Evolutionary conservation across 768 basidiomycete genomes (phyloP).

Genomic region (Suillus subaureus): DNA sequence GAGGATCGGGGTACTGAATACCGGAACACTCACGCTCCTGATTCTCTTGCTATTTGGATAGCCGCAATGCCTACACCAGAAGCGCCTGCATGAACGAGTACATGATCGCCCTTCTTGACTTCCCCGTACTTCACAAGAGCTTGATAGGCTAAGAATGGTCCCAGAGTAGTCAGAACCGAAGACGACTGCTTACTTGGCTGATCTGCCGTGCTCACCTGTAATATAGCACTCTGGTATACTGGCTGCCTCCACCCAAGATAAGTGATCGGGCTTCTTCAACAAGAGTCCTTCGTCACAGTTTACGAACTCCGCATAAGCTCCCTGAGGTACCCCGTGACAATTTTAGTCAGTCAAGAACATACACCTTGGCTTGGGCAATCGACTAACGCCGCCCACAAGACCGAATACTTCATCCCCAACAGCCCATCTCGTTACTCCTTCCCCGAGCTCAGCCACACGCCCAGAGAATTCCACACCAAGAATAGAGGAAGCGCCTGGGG

Average conservation of each 20-base stretch:
- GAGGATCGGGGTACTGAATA: not conserved
- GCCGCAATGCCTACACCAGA: constrained; percentile 90
- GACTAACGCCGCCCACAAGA: constrained; percentile 73
- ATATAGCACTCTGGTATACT: constrained; percentile 87
- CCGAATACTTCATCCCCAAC: constrained; percentile 78
- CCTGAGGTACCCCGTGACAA: constrained; percentile 45
- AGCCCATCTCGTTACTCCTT: constrained; percentile 53
- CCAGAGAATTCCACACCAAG: constrained; percentile 91
- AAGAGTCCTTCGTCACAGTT: constrained; percentile 65
- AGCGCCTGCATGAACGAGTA: constrained; percentile 89
- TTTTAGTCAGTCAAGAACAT: constrained; percentile 10
- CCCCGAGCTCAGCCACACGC: constrained; percentile 53
- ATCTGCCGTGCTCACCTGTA: constrained; percentile 57
- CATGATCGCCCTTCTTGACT: constrained; percentile 68
- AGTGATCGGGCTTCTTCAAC: constrained; percentile 68
- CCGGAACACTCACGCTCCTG: constrained; percentile 62
- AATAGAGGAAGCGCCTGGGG: constrained; percentile 72
- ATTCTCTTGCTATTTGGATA: constrained; percentile 79
- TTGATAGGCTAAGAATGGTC: constrained; percentile 51
- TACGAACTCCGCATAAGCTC: constrained; percentile 90
- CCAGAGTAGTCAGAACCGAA: constrained; percentile 11
- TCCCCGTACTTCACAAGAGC: constrained; percentile 70
- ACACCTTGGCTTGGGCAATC: not conserved
- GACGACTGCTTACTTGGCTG: constrained; percentile 2
- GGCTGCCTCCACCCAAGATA: constrained; percentile 86